Conservation (phyloP, 352 stramenopile genomes). For the Globisporangium recalcitrans region DNA sequence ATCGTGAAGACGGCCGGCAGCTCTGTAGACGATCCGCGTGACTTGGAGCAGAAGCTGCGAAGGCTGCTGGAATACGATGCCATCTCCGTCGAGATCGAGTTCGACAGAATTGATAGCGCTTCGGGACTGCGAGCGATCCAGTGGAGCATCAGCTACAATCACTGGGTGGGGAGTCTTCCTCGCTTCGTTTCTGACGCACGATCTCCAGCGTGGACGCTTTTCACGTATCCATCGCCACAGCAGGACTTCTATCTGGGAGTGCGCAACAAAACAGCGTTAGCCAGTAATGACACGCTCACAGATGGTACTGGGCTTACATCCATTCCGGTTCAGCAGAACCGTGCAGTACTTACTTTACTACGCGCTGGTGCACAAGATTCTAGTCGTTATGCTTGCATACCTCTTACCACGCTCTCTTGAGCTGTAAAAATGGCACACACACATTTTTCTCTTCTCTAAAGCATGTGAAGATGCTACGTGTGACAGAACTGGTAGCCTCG, state of each 20-base stretch:
- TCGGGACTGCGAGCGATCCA: constrained; percentile 14
- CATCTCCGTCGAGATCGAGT: constrained; percentile 29
- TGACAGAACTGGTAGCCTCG: neutral
- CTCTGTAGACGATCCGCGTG: constrained; percentile 11
- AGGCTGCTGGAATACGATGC: constrained; percentile 35
- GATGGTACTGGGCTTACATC: neutral
- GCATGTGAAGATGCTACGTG: neutral
- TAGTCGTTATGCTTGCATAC: constrained; percentile 1
- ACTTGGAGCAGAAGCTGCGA: constrained; percentile 26
- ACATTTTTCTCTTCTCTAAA: neutral
- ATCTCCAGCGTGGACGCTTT: constrained; percentile 28
- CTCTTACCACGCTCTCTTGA: too few relatives aligned
- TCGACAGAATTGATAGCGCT: constrained; percentile 15
- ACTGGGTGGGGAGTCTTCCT: constrained; percentile 29
- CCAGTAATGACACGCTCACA: neutral
- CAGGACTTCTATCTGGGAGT: constrained; percentile 10
- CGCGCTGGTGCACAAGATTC: neutral
- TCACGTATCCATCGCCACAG: constrained; percentile 18
- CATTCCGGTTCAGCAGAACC: neutral
- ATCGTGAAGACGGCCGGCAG: constrained; percentile 19
- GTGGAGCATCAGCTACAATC: constrained; percentile 31
- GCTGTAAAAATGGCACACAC: neutral
- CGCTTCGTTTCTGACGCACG: constrained; percentile 19
- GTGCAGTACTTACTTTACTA: neutral
- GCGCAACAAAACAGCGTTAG: constrained; percentile 4